These are phyloP conservation scores for Monilinia fructigena DNA, from an alignment of 2,329 filamentous ascomycete species.

Conservation along the genomic window DNA sequence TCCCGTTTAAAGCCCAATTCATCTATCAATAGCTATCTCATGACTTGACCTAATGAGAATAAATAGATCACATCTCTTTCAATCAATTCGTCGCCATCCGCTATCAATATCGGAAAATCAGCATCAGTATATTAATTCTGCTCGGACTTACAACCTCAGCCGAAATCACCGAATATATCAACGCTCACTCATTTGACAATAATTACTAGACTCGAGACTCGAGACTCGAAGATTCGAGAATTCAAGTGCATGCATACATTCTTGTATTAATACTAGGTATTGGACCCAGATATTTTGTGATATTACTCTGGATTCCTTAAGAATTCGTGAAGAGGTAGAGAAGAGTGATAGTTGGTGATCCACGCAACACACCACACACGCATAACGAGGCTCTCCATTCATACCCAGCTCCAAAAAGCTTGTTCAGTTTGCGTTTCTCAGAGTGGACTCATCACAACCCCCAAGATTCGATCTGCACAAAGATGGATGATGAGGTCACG, in stretches of 20 bases:
- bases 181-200: background rate
- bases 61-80: too few relatives aligned
- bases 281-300: background rate
- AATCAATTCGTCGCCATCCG: too few relatives aligned
- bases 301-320: background rate
- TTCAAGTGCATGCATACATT: background rate
- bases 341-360: background rate
- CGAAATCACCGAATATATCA: too few relatives aligned
- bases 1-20: too few relatives aligned
- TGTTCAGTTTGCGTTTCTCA: background rate
- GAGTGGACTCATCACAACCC: background rate
- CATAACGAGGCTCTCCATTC: background rate
- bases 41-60: too few relatives aligned
- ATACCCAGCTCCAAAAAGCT: background rate
- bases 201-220: background rate
- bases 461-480: background rate
- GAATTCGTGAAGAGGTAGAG: background rate
- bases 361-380: background rate
- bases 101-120: too few relatives aligned
- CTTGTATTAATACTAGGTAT: background rate
- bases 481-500: slow-evolving; percentile 13
- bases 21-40: too few relatives aligned
- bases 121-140: too few relatives aligned
- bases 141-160: too few relatives aligned
- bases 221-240: background rate